Conservation (phyloP, 2,329 filamentous ascomycete species). For the Diaporthe sp. region DNA sequence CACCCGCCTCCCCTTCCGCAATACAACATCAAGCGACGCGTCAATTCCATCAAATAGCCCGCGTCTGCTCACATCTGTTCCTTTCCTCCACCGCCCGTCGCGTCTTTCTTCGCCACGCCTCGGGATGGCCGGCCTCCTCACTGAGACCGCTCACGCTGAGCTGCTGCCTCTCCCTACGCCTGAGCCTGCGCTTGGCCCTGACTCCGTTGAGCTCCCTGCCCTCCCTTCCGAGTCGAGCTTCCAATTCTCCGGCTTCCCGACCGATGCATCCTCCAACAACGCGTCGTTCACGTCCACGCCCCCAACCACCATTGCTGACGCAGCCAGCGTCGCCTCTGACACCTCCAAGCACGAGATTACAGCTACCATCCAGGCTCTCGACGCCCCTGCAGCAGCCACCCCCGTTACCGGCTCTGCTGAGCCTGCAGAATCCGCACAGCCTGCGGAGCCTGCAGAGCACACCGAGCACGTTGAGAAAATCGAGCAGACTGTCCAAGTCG, state of each 20-base stretch:
- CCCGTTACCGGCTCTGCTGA: constrained; percentile 38
- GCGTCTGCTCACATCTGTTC: constrained; percentile 9
- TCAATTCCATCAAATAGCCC: constrained; percentile 29
- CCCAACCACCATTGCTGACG: constrained; percentile 52
- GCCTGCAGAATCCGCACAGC: constrained; percentile 38
- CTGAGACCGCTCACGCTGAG: constrained; percentile 33
- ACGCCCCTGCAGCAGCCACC: constrained; percentile 7
- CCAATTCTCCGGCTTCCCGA: constrained; percentile 46
- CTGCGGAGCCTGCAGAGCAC: constrained; percentile 37
- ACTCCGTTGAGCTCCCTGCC: constrained; percentile 38
- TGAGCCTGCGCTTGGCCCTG: constrained; percentile 28
- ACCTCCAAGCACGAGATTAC: constrained; percentile 45
- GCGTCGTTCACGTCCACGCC: constrained; percentile 51
- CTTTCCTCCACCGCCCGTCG: constrained; percentile 13
- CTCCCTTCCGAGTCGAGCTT: constrained; percentile 47
- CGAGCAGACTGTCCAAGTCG: constrained; percentile 46
- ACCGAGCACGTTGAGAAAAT: constrained; percentile 34
- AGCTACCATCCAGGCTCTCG: constrained; percentile 32
- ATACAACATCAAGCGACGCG: constrained; percentile 36
- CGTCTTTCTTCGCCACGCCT: constrained; percentile 17
- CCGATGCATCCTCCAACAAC: constrained; percentile 49
- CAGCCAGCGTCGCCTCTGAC: constrained; percentile 51
- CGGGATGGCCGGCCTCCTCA: constrained; percentile 37
- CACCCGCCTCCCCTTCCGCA: neutral
- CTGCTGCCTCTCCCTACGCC: constrained; percentile 12